Conservation (phyloP, 164 flowering plant species). For the Kalanchoe fedtschenkoi region DNA sequence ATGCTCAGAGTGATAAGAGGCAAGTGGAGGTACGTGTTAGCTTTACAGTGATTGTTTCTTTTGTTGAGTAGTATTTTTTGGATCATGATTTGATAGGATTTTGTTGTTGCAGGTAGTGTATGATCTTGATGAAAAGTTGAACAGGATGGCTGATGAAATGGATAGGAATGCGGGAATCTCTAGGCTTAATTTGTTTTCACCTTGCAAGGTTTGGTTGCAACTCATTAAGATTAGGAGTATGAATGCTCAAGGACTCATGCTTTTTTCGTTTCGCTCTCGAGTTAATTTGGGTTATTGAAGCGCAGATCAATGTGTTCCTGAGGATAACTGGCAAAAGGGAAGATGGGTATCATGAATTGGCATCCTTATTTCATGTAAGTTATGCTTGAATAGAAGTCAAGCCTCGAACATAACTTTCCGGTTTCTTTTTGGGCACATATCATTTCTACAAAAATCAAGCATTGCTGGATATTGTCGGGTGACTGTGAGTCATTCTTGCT, state of each 20-base stretch:
- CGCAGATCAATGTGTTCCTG: slow-evolving; percentile 82
- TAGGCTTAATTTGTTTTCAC: slow-evolving; percentile 82
- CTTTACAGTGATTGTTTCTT: not conserved
- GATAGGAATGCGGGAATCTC: slow-evolving; percentile 63
- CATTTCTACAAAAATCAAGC: too few relatives aligned
- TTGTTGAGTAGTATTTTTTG: not conserved
- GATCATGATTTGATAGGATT: slow-evolving; percentile 7
- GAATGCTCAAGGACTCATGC: not conserved
- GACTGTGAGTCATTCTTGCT: not conserved
- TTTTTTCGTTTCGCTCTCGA: not conserved
- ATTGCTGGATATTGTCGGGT: not conserved
- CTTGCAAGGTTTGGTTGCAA: slow-evolving; percentile 61
- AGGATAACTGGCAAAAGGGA: slow-evolving; percentile 81
- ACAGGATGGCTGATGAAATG: slow-evolving; percentile 71
- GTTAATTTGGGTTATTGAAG: slow-evolving; percentile 2
- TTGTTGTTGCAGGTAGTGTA: slow-evolving; percentile 40
- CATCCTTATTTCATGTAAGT: slow-evolving; percentile 93
- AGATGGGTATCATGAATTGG: slow-evolving; percentile 99
- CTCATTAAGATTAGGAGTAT: not conserved
- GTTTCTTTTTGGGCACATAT: too few relatives aligned
- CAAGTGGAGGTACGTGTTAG: slow-evolving; percentile 60
- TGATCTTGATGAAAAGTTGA: slow-evolving; percentile 61
- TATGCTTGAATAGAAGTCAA: too few relatives aligned
- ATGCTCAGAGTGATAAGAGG: slow-evolving; percentile 22
- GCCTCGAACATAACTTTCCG: too few relatives aligned